A percentile compares a stretch with the other conserved stretches of the same genome.
Conservation (phyloP, 345 rosid species). For the Aquilaria sinensis region DNA sequence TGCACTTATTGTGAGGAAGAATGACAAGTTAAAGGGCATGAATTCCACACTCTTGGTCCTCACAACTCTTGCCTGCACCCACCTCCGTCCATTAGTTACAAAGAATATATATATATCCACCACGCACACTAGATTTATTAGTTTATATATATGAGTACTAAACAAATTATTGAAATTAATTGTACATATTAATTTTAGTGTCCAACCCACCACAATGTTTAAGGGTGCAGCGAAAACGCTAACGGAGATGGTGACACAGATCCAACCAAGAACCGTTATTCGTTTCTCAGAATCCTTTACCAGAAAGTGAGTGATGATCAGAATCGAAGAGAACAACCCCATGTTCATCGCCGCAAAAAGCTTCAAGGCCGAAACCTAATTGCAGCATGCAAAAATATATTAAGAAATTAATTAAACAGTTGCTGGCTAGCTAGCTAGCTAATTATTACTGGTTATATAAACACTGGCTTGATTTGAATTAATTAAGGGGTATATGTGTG, state of each 20-base stretch:
- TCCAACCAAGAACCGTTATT: slow-evolving; percentile 68
- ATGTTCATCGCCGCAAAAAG: slow-evolving; percentile 45
- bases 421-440: no score
- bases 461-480: no score
- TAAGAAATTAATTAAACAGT: no score
- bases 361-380: slow-evolving; percentile 53
- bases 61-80: slow-evolving; percentile 26
- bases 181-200: not conserved
- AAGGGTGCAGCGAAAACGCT: slow-evolving; percentile 83
- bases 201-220: slow-evolving; percentile 49
- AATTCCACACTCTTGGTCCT: slow-evolving; percentile 80
- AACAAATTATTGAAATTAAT: not conserved
- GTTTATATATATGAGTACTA: not conserved
- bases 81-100: no score
- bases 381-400: no score
- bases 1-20: slow-evolving; percentile 80
- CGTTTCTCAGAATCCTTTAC: slow-evolving; percentile 14
- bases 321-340: slow-evolving; percentile 41
- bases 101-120: not conserved
- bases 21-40: slow-evolving; percentile 84
- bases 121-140: no score
- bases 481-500: not conserved
- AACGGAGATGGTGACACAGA: slow-evolving; percentile 61
- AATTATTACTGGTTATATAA: no score
- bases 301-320: slow-evolving; percentile 36